Evolutionary conservation across 2,329 filamentous ascomycete genomes (phyloP).

Genomic region (Leptodontidium sp.): DNA sequence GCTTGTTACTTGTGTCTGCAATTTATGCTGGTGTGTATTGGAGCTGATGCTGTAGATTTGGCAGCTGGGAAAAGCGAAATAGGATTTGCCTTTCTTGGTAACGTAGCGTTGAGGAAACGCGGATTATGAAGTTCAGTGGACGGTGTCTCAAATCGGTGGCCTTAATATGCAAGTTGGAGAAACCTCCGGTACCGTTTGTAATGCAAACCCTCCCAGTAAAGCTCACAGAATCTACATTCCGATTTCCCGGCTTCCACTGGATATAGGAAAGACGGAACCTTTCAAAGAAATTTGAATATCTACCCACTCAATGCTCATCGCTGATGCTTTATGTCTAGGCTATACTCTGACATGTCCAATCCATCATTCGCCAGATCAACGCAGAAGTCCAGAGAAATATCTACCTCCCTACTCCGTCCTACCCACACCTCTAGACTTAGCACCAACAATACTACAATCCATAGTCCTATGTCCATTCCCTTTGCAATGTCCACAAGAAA

Average conservation of each 20-base stretch:
- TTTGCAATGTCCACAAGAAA: slow-evolving; percentile 30
- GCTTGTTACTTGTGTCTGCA: neutral
- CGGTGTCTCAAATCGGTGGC: too few relatives aligned
- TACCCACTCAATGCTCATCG: neutral
- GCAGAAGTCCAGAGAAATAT: neutral
- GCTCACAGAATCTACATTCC: too few relatives aligned
- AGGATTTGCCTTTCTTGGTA: too few relatives aligned
- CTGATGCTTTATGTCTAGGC: neutral
- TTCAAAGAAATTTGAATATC: neutral
- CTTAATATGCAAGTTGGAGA: too few relatives aligned
- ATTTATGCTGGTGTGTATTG: neutral
- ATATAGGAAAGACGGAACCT: too few relatives aligned
- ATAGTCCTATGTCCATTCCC: slow-evolving; percentile 29
- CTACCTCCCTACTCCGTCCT: neutral
- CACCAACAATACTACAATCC: slow-evolving; percentile 10
- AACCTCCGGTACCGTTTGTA: too few relatives aligned
- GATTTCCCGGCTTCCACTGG: too few relatives aligned
- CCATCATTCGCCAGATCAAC: too few relatives aligned
- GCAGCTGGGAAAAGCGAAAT: neutral
- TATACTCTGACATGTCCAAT: too few relatives aligned
- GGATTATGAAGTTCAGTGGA: too few relatives aligned
- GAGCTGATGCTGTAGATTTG: neutral
- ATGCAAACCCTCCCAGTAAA: too few relatives aligned
- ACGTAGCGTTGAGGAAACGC: too few relatives aligned
- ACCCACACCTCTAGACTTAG: neutral